Percentiles rank a stretch among this genome's conserved stretches.
Evolutionary conservation across 1,284 basidiomycete genomes (phyloP).

Genomic region (Moesziomyces parantarcticus): DNA sequence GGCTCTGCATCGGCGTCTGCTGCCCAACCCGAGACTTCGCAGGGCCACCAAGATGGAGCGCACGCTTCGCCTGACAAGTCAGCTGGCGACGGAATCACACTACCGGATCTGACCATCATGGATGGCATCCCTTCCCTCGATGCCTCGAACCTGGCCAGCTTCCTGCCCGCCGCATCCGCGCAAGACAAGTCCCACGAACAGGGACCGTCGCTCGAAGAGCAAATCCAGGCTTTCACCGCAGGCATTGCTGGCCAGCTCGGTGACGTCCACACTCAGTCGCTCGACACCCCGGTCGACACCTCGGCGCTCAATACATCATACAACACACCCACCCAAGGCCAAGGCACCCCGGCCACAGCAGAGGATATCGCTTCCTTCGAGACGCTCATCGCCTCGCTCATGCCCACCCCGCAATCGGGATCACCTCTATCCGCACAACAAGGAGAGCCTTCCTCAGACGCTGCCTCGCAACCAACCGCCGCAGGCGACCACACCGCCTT

Average conservation of each 20-base stretch:
- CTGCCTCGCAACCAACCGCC: not conserved
- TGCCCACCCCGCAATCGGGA: constrained; percentile 35
- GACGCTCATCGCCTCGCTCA: constrained; percentile 44
- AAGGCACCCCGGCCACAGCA: constrained; percentile 40
- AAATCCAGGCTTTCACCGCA: constrained; percentile 43
- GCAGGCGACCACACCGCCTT: constrained; percentile 7
- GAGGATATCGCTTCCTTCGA: constrained; percentile 44
- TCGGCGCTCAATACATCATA: constrained; percentile 20
- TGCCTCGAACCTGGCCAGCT: constrained; percentile 20
- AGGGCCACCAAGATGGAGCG: not conserved
- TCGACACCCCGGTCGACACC: constrained; percentile 20
- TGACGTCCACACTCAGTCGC: constrained; percentile 4
- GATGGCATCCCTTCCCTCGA: constrained; percentile 33
- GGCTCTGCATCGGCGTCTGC: not conserved
- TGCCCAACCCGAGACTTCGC: constrained; percentile 6
- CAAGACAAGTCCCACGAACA: constrained; percentile 4
- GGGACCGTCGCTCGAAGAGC: constrained; percentile 30
- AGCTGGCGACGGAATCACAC: not conserved
- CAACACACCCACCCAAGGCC: constrained; percentile 35
- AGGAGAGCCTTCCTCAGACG: not conserved
- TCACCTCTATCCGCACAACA: constrained; percentile 15
- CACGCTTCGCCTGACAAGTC: not conserved
- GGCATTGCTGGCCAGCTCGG: constrained; percentile 32
- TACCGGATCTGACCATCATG: constrained; percentile 33
- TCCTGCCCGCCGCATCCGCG: constrained; percentile 17